Conservation (phyloP, 805 yeast species). For the Ascoidea tarda region DNA sequence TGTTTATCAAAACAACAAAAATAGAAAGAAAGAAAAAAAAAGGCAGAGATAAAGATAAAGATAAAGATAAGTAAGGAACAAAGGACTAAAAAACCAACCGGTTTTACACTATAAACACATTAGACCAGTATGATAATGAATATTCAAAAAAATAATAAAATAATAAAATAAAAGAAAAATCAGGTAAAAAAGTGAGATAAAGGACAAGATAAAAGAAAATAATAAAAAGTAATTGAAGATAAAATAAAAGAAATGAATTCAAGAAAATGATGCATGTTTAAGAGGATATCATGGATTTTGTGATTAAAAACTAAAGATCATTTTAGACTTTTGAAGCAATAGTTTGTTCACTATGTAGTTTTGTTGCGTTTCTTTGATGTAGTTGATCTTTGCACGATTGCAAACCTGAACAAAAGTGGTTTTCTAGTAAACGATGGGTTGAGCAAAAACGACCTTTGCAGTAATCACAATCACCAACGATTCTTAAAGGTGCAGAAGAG, state of each 20-base stretch:
- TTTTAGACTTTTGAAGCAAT: constrained; percentile 17
- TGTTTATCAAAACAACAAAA: constrained; percentile 5
- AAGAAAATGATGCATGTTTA: too few relatives aligned
- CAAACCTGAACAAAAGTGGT: constrained; percentile 67
- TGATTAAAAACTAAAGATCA: too few relatives aligned
- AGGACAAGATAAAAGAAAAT: not conserved
- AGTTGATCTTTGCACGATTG: constrained; percentile 70
- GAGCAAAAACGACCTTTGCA: constrained; percentile 81
- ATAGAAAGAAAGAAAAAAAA: constrained; percentile 8
- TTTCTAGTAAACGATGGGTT: constrained; percentile 75
- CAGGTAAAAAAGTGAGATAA: not conserved
- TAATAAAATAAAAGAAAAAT: not conserved
- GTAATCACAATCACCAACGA: constrained; percentile 72
- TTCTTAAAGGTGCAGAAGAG: constrained; percentile 43
- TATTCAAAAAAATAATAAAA: not conserved
- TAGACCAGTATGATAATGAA: not conserved
- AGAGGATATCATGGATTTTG: too few relatives aligned
- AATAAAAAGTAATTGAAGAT: not conserved
- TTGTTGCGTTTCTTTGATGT: constrained; percentile 75
- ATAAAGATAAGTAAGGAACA: not conserved
- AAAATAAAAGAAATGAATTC: too few relatives aligned
- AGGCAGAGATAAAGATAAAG: constrained; percentile 1
- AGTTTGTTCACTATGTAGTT: constrained; percentile 78
- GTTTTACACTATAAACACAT: not conserved
- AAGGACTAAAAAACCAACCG: not conserved